Percentiles rank a stretch among this genome's conserved stretches.
Evolutionary conservation across 441 rosid species (phyloP).

Genomic region (Manihot esculenta): DNA sequence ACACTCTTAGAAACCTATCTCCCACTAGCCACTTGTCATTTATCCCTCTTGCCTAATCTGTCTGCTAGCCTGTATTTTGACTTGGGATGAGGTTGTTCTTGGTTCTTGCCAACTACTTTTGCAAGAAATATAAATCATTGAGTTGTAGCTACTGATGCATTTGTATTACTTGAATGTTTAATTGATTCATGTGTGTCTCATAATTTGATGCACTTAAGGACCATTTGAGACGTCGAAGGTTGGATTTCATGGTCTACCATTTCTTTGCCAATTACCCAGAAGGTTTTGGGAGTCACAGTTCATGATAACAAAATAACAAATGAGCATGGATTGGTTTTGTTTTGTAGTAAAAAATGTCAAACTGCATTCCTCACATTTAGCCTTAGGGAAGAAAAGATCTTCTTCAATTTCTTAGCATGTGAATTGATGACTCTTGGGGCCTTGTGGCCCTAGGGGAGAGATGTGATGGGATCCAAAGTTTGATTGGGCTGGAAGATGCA

Average conservation of each 20-base stretch:
- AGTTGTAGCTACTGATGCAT: too few species aligned
- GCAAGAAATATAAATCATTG: too few species aligned
- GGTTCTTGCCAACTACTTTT: too few species aligned
- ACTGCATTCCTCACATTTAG: neutral
- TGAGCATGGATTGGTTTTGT: neutral
- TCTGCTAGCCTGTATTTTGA: neutral
- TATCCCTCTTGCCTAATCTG: neutral
- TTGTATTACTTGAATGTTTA: too few species aligned
- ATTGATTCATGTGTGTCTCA: too few species aligned
- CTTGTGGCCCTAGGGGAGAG: slow-evolving; percentile 22
- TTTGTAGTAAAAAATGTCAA: slow-evolving; percentile 5
- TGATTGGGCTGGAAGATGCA: neutral
- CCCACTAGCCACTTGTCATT: neutral
- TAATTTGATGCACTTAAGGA: too few species aligned
- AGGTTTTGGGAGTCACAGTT: neutral
- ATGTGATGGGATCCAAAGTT: neutral
- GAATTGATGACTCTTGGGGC: slow-evolving; percentile 16
- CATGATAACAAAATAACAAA: neutral
- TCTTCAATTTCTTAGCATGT: slow-evolving; percentile 13
- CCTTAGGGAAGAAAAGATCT: neutral
- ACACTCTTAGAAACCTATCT: neutral
- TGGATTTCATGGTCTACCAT: neutral
- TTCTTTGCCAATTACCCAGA: neutral
- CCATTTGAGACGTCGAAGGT: too few species aligned
- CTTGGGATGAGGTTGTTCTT: too few species aligned